Conservation (phyloP, 1,284 basidiomycete species). For the Takashimella koratensis region DNA sequence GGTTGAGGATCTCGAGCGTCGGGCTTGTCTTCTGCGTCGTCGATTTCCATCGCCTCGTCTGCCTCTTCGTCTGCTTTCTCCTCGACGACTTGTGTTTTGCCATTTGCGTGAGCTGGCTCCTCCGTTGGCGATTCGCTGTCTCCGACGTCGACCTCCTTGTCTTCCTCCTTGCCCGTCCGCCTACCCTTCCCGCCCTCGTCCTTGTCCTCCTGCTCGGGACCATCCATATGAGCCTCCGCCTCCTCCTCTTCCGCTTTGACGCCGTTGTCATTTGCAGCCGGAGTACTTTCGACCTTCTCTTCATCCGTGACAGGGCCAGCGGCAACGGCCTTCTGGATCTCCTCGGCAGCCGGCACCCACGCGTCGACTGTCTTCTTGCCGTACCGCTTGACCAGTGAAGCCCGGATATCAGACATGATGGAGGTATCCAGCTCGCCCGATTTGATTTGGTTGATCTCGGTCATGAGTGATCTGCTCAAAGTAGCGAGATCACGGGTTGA, state of each 20-base stretch:
- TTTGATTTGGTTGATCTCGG: conserved; percentile 60
- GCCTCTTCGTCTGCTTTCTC: background rate
- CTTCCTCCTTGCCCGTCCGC: background rate
- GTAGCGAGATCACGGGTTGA: too few relatives aligned
- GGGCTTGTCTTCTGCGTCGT: background rate
- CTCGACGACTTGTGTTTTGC: background rate
- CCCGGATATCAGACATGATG: conserved; percentile 52
- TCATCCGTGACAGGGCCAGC: conserved; percentile 14
- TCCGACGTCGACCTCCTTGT: background rate
- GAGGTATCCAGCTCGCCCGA: conserved; percentile 63
- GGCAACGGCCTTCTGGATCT: conserved; percentile 26
- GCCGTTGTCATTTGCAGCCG: background rate
- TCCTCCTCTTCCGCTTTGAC: background rate
- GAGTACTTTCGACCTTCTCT: background rate
- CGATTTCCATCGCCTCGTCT: conserved; percentile 7
- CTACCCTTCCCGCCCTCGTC: background rate
- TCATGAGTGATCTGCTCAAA: conserved; percentile 29
- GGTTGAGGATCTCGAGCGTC: background rate
- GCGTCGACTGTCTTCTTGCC: conserved; percentile 38
- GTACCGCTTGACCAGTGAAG: conserved; percentile 34
- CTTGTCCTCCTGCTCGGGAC: background rate
- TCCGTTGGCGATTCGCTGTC: conserved; percentile 3
- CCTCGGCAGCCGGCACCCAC: conserved; percentile 36
- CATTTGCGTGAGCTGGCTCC: conserved; percentile 10
- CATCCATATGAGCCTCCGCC: conserved; percentile 4